Evolutionary conservation across 1,284 basidiomycete species (phyloP), one percentile per base, ranked within the genome.

Genomic region (Ganoderma resinaceum): DNA sequence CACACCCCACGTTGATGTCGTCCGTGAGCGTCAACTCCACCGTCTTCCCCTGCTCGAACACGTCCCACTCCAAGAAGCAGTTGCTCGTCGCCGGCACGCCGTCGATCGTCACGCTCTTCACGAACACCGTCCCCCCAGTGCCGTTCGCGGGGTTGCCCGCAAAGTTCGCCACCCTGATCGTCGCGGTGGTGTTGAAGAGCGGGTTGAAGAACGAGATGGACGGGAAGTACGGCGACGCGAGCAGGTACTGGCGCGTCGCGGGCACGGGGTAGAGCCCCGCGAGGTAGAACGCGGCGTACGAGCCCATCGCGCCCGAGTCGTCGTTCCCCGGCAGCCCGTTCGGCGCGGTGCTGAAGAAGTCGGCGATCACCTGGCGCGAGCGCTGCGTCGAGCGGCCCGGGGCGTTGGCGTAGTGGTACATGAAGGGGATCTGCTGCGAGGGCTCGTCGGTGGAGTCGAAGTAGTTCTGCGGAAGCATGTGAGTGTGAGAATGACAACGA

Each of bases 301-400:
- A 89, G 3, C 83, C 91, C 91, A 92, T 92, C 0, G 91, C 91
- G 63, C 88, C 90, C 79, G 68, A 69, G 58, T 73, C 70, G 72
- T 90, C 88, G 72, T 90, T 90, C n/a, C 88, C 88, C 7, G 88
- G 88, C 4, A 90, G 77, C 0, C 88, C 88, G 67, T 82, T 83
- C 7, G 79, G 78, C 0, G 86, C 83, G 0, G 85, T 87, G 72
- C 87, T 89, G 81, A 86, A 89, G 74, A 80, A 85, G 67, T 84
- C 74, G 0, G 86, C 81, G 66, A 89, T 85, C n/a, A 85, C 81
- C 72, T 88, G 83, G 23, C 87, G 79, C 29, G 87, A 84, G n/a
- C 84, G 78, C 70, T 87, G 85, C 1, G 86, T 88, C 75, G 87
- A 89, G 37, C 85, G 75, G 0, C 87, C 88, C 0, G 89, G 88